Conservation (phyloP, 2,329 filamentous ascomycete species). For the Diplocarpon mali region DNA sequence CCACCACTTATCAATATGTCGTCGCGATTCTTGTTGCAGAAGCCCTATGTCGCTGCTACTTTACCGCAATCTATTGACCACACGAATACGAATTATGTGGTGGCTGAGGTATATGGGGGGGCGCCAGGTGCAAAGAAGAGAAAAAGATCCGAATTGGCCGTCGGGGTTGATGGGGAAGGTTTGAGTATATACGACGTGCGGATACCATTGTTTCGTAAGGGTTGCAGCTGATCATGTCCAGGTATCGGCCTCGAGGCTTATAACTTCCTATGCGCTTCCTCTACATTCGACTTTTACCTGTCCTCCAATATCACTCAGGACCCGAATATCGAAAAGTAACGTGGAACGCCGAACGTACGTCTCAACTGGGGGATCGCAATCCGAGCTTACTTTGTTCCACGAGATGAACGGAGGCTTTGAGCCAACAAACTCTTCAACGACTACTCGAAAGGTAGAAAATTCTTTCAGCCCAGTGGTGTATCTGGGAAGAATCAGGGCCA, state of each 20-base stretch:
- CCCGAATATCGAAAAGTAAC: slow-evolving; percentile 32
- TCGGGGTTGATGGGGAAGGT: slow-evolving; percentile 55
- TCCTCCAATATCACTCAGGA: slow-evolving; percentile 46
- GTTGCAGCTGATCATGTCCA: slow-evolving; percentile 24
- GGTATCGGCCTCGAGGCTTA: slow-evolving; percentile 48
- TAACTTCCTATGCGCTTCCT: slow-evolving; percentile 57
- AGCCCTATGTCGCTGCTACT: slow-evolving; percentile 51
- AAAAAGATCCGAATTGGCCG: slow-evolving; percentile 51
- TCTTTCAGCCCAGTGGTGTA: slow-evolving; percentile 33
- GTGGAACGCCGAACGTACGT: slow-evolving; percentile 50
- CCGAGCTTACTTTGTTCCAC: slow-evolving; percentile 48
- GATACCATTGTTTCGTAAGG: not conserved
- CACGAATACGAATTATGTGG: slow-evolving; percentile 39
- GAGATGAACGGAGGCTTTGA: slow-evolving; percentile 42
- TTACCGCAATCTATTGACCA: slow-evolving; percentile 47
- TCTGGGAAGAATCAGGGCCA: slow-evolving; percentile 28
- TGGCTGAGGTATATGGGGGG: slow-evolving; percentile 51
- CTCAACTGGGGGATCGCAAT: slow-evolving; percentile 36
- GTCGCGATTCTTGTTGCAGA: slow-evolving; percentile 47
- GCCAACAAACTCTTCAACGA: slow-evolving; percentile 40
- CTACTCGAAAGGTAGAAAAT: slow-evolving; percentile 32
- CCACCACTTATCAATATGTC: slow-evolving; percentile 22
- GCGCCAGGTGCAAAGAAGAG: slow-evolving; percentile 46
- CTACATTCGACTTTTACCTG: slow-evolving; percentile 55
- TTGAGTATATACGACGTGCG: slow-evolving; percentile 56